Percentiles rank a stretch among this genome's conserved stretches.
phyloP scores from a whole-genome alignment of 495 filamentous ascomycete genomes.

The Tuber calosporum region DNA sequence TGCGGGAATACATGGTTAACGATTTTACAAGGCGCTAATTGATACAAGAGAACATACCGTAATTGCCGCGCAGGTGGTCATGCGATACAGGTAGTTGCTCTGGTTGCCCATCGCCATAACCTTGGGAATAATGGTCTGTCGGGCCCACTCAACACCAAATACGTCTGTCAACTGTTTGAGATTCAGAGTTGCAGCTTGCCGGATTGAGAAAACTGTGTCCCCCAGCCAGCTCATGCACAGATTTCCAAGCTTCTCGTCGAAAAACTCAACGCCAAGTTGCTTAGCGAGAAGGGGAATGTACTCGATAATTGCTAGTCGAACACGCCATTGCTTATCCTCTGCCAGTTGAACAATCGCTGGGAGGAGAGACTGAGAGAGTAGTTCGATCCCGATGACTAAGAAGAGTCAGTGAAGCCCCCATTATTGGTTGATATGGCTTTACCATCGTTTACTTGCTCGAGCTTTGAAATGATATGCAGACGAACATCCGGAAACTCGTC shows the following conservation, averaged over 20 bases:
- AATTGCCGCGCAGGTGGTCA: constrained; percentile 98
- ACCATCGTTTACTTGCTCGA: constrained; percentile 97
- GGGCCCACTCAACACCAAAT: constrained; percentile 97
- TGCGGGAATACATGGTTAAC: constrained; percentile 42
- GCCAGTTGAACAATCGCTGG: constrained; percentile 97
- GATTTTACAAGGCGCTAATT: constrained; percentile 1
- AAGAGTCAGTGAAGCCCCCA: constrained; percentile 21
- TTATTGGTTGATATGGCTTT: constrained; percentile 37
- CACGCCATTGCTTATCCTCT: constrained; percentile 99
- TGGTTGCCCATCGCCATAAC: constrained; percentile 97
- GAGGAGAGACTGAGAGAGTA: constrained; percentile 89
- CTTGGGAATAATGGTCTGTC: constrained; percentile 92
- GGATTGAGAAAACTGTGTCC: constrained; percentile 96
- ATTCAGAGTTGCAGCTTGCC: constrained; percentile 93
- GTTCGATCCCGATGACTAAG: constrained; percentile 90
- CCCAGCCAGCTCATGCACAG: constrained; percentile 99
- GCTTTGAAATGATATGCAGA: constrained; percentile 95
- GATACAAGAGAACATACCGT: constrained; percentile 57
- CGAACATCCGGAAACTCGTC: constrained; percentile 98
- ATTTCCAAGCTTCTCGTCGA: constrained; percentile 89
- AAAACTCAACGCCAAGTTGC: constrained; percentile 94
- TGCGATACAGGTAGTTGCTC: constrained; percentile 96
- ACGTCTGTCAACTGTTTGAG: constrained; percentile 97
- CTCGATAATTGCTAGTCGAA: constrained; percentile 95
- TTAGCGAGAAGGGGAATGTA: constrained; percentile 95